Conservation (phyloP, 78 protist genomes). For the Dictyostelium brefeldianum region DNA sequence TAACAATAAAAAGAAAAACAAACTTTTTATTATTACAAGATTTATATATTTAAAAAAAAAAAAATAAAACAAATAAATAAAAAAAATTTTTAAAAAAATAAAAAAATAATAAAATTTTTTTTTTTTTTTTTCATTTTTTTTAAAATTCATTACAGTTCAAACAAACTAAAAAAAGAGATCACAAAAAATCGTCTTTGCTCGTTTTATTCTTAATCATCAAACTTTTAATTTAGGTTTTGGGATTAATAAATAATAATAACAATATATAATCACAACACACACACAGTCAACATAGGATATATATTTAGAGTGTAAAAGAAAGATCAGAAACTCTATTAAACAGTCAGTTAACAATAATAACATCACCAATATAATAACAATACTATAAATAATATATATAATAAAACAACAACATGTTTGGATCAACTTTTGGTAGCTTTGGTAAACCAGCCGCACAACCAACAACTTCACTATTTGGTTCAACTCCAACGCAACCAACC, state of each 20-base stretch:
- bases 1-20: too few species aligned
- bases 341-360: too few species aligned
- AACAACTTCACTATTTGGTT: slow-evolving; percentile 29
- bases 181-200: too few species aligned
- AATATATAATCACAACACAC: not conserved
- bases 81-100: too few species aligned
- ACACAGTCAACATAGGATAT: too few species aligned
- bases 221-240: not conserved
- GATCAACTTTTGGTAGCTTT: slow-evolving; percentile 18
- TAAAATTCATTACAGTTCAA: not conserved
- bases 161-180: too few species aligned
- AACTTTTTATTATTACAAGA: too few species aligned
- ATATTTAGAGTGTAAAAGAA: not conserved
- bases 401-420: not conserved
- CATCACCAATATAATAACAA: not conserved
- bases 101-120: not conserved
- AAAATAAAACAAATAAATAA: too few species aligned
- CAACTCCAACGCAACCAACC: not conserved
- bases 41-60: too few species aligned
- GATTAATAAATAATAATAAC: not conserved
- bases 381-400: too few species aligned
- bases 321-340: not conserved
- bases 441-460: slow-evolving; percentile 8
- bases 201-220: not conserved
- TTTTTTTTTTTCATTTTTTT: not conserved